Evolutionary conservation across 139 green algal genomes (phyloP).

Genomic region (Mychonastes homosphaera): DNA sequence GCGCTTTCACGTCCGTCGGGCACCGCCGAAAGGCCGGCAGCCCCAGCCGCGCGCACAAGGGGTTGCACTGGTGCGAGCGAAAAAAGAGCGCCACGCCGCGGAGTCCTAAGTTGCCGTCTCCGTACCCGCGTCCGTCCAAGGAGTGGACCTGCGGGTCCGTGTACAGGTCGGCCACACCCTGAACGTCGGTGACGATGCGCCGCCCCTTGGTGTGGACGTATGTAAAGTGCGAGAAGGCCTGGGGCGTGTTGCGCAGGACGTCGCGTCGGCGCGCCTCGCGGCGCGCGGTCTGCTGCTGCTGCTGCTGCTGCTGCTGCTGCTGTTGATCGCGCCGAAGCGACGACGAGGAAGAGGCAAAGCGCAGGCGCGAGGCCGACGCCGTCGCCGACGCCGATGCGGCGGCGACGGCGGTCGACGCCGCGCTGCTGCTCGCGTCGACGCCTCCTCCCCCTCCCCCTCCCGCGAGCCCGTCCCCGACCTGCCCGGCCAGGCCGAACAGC

Average conservation of each 20-base stretch:
- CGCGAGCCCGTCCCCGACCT: too few relatives aligned
- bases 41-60: constrained; percentile 26
- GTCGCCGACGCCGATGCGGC: neutral
- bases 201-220: constrained; percentile 23
- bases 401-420: too few relatives aligned
- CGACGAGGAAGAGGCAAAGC: neutral
- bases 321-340: neutral
- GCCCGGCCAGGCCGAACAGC: constrained; percentile 6
- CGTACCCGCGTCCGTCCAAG: constrained; percentile 25
- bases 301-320: neutral
- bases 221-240: constrained; percentile 41
- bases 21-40: constrained; percentile 29
- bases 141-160: constrained; percentile 39
- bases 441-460: too few relatives aligned
- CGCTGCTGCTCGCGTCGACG: too few relatives aligned
- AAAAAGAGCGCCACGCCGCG: constrained; percentile 43
- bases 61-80: constrained; percentile 38
- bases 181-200: constrained; percentile 19
- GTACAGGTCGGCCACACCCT: constrained; percentile 41
- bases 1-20: constrained; percentile 16
- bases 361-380: neutral
- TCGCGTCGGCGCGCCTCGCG: constrained; percentile 3
- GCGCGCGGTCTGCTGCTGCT: neutral
- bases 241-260: constrained; percentile 21
- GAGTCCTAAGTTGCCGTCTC: constrained; percentile 22